Base-by-base conservation (phyloP, 441 rosid genomes). In the Arabidopsis hybrid region DNA sequence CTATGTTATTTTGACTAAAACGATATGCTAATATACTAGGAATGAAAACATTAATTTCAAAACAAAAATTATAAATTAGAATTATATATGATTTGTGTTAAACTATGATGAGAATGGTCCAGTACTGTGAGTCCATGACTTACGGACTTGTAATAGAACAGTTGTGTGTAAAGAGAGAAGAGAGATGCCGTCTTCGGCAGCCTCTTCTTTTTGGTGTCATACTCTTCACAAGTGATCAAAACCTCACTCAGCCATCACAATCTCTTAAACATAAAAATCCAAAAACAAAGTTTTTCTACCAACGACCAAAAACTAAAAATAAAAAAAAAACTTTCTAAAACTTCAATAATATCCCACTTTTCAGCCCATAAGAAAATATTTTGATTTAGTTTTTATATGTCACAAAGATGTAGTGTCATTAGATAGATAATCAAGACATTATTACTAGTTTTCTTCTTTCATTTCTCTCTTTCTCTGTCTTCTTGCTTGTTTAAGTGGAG, bases 121-220 rank as follows among this genome's bases (percentile, higher is more conserved):
- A 17, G 59, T 50, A 31, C 32, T 31, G 36, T 50, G 36, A 65
- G 35, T 42, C 35, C 31, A 38, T 18, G 2, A 29, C 47, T 36
- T 36, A 38, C 70, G 49, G 70, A 66, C 60, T 12, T 66, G 49
- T 21, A 66, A 21, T 45, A 66, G 49, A 42, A 66, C 60, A 66
- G 26, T 51, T 36, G 70, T 66, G 13, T 50, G 69, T 65, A 50
- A 50, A 65, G n/a, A 32, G 3, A 35, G 50, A 42, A 42, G 13
- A 10, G n/a, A 66, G 59, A 66, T 51, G 51, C 70, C 60, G 9
- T 51, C 13, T 12, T 12, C 18, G 59, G 13, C 8, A 50, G 26
- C 60, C 39, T 51, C 39, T 51, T 65, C 58, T 51, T 47, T 46
- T 65, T 50, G 47, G 70, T 50, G 47, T 51, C 18, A 50, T 51